Evolutionary conservation across 1,284 basidiomycete species (phyloP).

Genomic region (Boletellus sp.): DNA sequence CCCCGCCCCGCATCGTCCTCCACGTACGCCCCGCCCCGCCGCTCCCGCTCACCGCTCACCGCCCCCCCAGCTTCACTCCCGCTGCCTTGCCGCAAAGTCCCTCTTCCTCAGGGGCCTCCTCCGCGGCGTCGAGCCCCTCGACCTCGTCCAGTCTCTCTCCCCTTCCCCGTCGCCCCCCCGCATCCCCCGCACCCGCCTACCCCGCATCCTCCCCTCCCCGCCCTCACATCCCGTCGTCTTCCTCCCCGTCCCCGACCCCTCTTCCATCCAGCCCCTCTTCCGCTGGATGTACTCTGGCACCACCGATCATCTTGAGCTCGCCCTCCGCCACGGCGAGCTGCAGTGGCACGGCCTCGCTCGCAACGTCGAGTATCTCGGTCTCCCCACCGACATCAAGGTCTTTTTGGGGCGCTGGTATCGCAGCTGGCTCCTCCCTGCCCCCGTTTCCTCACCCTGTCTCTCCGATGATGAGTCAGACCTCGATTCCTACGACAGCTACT

Average conservation of each 20-base stretch:
- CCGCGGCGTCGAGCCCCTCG: conserved; percentile 57
- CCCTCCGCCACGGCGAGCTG: conserved; percentile 54
- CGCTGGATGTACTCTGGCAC: conserved; percentile 79
- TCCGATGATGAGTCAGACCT: conserved; percentile 26
- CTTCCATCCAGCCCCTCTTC: conserved; percentile 65
- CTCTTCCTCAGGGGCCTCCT: conserved; percentile 64
- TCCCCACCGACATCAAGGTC: conserved; percentile 62
- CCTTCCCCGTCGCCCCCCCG: no score
- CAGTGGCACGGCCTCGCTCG: conserved; percentile 78
- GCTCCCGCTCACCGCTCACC: neutral
- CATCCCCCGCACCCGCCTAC: conserved; percentile 50
- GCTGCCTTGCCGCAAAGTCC: conserved; percentile 72
- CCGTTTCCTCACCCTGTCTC: conserved; percentile 13
- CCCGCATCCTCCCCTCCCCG: conserved; percentile 61
- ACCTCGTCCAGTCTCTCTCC: conserved; percentile 43
- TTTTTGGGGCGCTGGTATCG: conserved; percentile 67
- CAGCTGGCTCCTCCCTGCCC: conserved; percentile 45
- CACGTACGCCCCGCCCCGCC: conserved; percentile 42
- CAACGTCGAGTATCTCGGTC: conserved; percentile 75
- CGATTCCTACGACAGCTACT: conserved; percentile 25
- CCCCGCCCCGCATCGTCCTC: conserved; percentile 50
- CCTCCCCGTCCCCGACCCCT: conserved; percentile 74
- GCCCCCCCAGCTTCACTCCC: conserved; percentile 61
- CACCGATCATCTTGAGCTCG: conserved; percentile 55
- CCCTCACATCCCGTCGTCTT: conserved; percentile 62